A percentile compares a stretch with the other conserved stretches of the same genome.
Evolutionary conservation across 140 eudicot species (phyloP).

Genomic region (Oenanthe javanica): DNA sequence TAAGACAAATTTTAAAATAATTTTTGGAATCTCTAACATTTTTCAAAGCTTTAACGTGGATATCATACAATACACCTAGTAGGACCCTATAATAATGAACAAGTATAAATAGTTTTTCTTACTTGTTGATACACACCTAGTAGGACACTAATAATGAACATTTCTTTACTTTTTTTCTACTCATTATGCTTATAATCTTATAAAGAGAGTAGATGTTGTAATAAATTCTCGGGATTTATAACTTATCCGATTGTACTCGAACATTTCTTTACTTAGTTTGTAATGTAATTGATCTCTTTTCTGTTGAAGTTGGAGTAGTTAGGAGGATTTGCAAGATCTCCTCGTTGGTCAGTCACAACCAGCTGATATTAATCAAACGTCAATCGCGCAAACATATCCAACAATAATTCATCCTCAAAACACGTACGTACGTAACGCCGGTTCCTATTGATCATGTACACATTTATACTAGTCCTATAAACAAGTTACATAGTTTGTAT

Average conservation of each 20-base stretch:
- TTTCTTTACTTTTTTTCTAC: not conserved
- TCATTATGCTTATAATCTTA: too few species aligned
- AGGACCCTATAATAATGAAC: not conserved
- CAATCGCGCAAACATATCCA: slow-evolving; percentile 74
- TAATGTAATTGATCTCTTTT: not conserved
- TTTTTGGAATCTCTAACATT: too few species aligned
- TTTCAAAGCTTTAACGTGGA: too few species aligned
- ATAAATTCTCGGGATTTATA: too few species aligned
- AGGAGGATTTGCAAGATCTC: slow-evolving; percentile 89
- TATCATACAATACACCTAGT: not conserved
- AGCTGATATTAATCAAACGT: slow-evolving; percentile 51
- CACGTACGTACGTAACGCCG: slow-evolving; percentile 29
- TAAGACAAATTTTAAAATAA: too few species aligned
- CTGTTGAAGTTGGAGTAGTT: slow-evolving; percentile 30
- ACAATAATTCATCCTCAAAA: slow-evolving; percentile 23
- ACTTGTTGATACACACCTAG: too few species aligned
- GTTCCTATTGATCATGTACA: not conserved
- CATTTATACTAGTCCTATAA: not conserved
- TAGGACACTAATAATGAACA: not conserved
- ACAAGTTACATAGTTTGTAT: too few species aligned
- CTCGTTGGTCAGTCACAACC: slow-evolving; percentile 31
- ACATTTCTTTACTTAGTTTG: too few species aligned
- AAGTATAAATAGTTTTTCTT: too few species aligned
- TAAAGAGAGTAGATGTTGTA: too few species aligned
- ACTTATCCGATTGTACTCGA: too few species aligned